Base-by-base conservation (phyloP, 331 rosid genomes). In the Malus hybrid region DNA sequence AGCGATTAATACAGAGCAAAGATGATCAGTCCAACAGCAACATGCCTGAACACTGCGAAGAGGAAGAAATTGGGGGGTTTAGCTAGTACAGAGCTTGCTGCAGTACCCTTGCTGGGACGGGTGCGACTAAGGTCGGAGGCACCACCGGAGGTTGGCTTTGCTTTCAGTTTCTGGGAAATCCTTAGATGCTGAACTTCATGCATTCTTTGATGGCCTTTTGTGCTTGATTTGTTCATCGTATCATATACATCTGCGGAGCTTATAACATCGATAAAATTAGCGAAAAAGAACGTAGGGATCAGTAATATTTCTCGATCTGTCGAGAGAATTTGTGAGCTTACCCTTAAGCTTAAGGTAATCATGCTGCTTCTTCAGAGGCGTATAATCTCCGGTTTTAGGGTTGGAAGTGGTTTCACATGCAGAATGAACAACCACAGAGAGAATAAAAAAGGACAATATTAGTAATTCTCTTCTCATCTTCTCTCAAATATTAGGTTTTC, bases 81-180 rank as follows among this genome's bases (percentile, higher is more conserved):
- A 30, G 42, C 22, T 8, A 77, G 75, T 26, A 57, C 3, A 22
- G 87, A 77, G 75, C 22, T 56, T 71, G 84, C 66, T 19, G 60
- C 65, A n/a, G n/a, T n/a, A 42, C 8, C 72, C 10, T 22, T 34
- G 5, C 24, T 55, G 28, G 6, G 10, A 44, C 56, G 72, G n/a
- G 87, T 86, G 79, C 18, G 87, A 44, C 55, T 84, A 9, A 77
- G 2, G 84, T 77, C 81, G 42, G 48, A 76, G 56, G 88, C 74
- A 36, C 79, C 83, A 39, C 87, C 84, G 32, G 73, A 68, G 62
- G 22, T 2, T 65, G 74, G 81, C 80, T 66, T 85, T 58, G 81
- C 32, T 1, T 24, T 24, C 24, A 24, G 24, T 56, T 65, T 90
- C 79, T 44, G 42, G 36, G 57, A 71, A 48, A 66, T 60, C 53